These are phyloP conservation scores for Ajuga reptans DNA, from an alignment of 305 asterid genomes.

Conservation along the genomic window DNA sequence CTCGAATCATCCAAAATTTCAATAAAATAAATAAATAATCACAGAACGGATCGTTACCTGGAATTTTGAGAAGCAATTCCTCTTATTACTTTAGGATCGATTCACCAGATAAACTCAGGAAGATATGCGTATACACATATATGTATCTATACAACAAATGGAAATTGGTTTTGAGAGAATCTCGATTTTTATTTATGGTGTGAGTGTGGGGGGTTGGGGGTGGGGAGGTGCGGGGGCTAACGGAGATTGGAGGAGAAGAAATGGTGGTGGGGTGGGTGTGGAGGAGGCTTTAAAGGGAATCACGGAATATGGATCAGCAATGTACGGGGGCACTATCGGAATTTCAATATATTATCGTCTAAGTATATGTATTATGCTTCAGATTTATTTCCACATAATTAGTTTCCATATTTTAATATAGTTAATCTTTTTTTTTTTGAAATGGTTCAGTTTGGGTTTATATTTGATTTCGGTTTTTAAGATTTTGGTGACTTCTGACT, in stretches of 20 bases:
- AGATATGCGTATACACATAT: background rate
- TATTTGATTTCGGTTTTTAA: too few species aligned
- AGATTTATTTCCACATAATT: too few species aligned
- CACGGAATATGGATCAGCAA: constrained; percentile 8
- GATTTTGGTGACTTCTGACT: too few species aligned
- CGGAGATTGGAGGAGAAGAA: constrained; percentile 9
- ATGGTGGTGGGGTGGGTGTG: constrained; percentile 24
- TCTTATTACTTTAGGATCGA: constrained; percentile 6
- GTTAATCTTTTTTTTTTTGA: too few species aligned
- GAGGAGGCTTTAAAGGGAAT: constrained; percentile 36
- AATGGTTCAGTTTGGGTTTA: too few species aligned
- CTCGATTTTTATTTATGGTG: too few species aligned
- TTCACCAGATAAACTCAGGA: background rate
- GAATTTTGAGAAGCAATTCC: background rate
- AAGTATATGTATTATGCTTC: background rate
- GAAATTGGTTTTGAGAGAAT: constrained; percentile 6
- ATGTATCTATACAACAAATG: background rate
- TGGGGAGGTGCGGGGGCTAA: background rate
- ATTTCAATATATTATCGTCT: background rate
- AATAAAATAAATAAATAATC: background rate
- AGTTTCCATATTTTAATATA: too few species aligned
- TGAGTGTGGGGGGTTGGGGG: background rate
- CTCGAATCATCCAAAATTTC: background rate
- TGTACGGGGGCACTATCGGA: background rate
- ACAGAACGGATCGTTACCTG: constrained; percentile 27